Base-by-base conservation (phyloP, 257 asterid species). In the Solanum verrucosum region DNA sequence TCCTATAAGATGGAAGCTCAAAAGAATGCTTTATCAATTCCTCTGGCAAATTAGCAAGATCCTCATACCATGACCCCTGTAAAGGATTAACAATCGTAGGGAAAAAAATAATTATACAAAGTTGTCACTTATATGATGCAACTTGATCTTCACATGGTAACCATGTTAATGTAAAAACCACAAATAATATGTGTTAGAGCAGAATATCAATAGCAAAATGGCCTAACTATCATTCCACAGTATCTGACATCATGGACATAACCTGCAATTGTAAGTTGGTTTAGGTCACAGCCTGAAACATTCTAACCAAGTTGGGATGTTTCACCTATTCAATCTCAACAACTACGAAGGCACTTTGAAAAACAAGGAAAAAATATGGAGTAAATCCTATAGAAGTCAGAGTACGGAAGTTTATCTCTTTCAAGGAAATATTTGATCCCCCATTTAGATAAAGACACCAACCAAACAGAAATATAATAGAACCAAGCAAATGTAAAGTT, bases 1-100 rank as follows among this genome's bases (percentile, higher is more conserved):
- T 93, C 90, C 49, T 86, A 84, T 89, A 85, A 56, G 96, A 91
- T 73, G 95, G 94, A 89, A 93, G 91, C 87, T 92, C 93, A 91
- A 93, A 90, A 91, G 90, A 91, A 71, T 88, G 92, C 90, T 91
- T 91, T 88, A 89, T 74, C 87, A 81, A 37, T 84, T 90, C 87
- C 90, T 91, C 94, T 88, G 89, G 90, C 56, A 89, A 88, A 73
- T 83, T 87, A 87, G 92, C 92, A 84, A 71, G 85, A 90, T 85
- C 88, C 87, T 89, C 94, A 77, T 59, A 42, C 52, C 89, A 90
- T 72, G 91, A 87, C 71, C 91, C 93, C 99, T 94, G 93, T 84
- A 92, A 92, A 77, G 79, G 71, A 29, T 59, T 87, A 90, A 85
- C 44, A 82, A 49, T 81, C 67, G 4, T 18, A 49, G 71, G 71